Conservation (phyloP, 176 grass and related monocot genomes). For the Rhipidocladum racemiflorum region DNA sequence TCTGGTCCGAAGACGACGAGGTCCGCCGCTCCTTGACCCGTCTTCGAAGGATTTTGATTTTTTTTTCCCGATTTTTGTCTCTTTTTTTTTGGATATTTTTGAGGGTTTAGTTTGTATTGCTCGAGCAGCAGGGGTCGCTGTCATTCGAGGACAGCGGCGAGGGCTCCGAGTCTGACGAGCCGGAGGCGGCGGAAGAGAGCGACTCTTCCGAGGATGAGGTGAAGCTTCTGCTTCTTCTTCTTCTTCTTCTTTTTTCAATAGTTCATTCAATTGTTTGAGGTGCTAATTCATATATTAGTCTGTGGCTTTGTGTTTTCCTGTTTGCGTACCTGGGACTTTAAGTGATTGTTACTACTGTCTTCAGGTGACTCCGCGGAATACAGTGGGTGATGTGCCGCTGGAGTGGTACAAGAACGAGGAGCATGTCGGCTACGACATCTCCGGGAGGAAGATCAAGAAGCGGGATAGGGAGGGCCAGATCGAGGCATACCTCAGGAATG, state of each 20-base stretch:
- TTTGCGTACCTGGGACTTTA: neutral
- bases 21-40: neutral
- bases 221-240: neutral
- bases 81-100: neutral
- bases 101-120: neutral
- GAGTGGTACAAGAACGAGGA: slow-evolving; percentile 91
- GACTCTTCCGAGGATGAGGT: slow-evolving; percentile 96
- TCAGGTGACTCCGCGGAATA: slow-evolving; percentile 81
- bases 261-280: neutral
- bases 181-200: slow-evolving; percentile 49
- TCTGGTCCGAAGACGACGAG: slow-evolving; percentile 42
- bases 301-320: neutral
- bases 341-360: neutral
- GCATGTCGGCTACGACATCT: slow-evolving; percentile 81
- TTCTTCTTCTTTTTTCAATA: neutral
- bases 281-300: neutral
- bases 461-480: slow-evolving; percentile 74
- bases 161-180: slow-evolving; percentile 19
- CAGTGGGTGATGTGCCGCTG: slow-evolving; percentile 70
- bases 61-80: neutral
- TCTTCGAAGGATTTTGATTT: neutral
- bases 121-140: slow-evolving; percentile 23
- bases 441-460: slow-evolving; percentile 79
- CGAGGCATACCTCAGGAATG: slow-evolving; percentile 54
- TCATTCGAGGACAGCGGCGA: slow-evolving; percentile 46